These are phyloP conservation scores for Fusarium solani-melongenae DNA, from an alignment of 2,329 filamentous ascomycete species.

Conservation along the genomic window DNA sequence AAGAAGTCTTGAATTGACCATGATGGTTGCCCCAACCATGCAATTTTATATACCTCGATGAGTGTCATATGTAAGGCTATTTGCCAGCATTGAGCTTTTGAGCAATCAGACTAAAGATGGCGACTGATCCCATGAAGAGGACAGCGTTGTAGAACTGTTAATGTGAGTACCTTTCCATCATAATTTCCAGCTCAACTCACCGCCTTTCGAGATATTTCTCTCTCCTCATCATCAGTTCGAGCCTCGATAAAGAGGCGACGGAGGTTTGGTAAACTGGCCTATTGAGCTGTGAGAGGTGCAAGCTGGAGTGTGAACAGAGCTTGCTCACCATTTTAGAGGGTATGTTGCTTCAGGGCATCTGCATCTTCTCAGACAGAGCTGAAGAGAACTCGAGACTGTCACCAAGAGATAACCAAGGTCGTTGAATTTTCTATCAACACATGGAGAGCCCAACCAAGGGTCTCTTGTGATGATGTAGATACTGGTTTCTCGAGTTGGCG, in stretches of 20 bases:
- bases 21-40: neutral
- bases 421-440: neutral
- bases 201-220: slow-evolving; percentile 91
- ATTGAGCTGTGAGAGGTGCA: slow-evolving; percentile 2
- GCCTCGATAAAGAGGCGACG: slow-evolving; percentile 95
- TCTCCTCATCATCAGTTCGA: slow-evolving; percentile 91
- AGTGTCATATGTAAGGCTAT: slow-evolving; percentile 33
- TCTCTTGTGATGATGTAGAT: slow-evolving; percentile 8
- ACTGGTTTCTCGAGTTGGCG: slow-evolving; percentile 1
- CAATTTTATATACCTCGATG: neutral
- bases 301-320: neutral
- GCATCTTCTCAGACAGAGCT: neutral
- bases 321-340: slow-evolving; percentile 31
- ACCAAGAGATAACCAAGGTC: neutral
- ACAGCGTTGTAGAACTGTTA: slow-evolving; percentile 95
- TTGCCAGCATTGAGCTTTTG: slow-evolving; percentile 78
- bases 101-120: slow-evolving; percentile 91
- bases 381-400: neutral
- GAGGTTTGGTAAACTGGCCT: slow-evolving; percentile 91
- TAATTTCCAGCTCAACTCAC: slow-evolving; percentile 57
- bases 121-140: slow-evolving; percentile 95
- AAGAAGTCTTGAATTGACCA: slow-evolving; percentile 2
- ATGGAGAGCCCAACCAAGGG: neutral
- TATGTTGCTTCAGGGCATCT: neutral
- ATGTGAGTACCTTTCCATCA: slow-evolving; percentile 15